Conservation (phyloP, 1,284 basidiomycete genomes). For the Leccinum pachyderme region DNA sequence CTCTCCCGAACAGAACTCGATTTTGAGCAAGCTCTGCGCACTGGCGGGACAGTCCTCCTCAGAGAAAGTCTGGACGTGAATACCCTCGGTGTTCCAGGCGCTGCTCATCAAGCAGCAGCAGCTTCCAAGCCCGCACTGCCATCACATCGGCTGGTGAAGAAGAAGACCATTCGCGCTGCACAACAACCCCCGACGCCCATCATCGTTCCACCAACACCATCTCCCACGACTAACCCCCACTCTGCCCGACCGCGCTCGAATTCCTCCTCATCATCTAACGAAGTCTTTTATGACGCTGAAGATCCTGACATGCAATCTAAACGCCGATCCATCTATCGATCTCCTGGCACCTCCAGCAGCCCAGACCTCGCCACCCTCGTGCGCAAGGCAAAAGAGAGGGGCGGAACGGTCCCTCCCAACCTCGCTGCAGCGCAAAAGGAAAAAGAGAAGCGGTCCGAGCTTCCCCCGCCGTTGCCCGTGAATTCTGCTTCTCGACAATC, state of each 20-base stretch:
- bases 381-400: slow-evolving; percentile 73
- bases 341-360: slow-evolving; percentile 83
- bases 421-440: slow-evolving; percentile 37
- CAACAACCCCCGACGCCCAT: slow-evolving; percentile 47
- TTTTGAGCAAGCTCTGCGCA: slow-evolving; percentile 71
- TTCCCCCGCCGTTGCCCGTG: slow-evolving; percentile 47
- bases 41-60: slow-evolving; percentile 62
- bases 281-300: slow-evolving; percentile 63
- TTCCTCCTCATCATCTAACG: slow-evolving; percentile 45
- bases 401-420: slow-evolving; percentile 40
- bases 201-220: slow-evolving; percentile 59
- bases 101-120: slow-evolving; percentile 1
- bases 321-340: slow-evolving; percentile 81
- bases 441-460: slow-evolving; percentile 40
- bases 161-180: slow-evolving; percentile 35
- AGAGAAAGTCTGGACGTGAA: slow-evolving; percentile 68
- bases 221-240: slow-evolving; percentile 31
- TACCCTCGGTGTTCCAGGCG: slow-evolving; percentile 47
- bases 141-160: slow-evolving; percentile 13
- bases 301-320: slow-evolving; percentile 66
- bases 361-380: slow-evolving; percentile 85
- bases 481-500: slow-evolving; percentile 12
- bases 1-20: slow-evolving; percentile 71
- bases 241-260: slow-evolving; percentile 35
- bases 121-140: slow-evolving; percentile 12